Conservation (phyloP, 805 yeast genomes). For the Candida insectalens region DNA sequence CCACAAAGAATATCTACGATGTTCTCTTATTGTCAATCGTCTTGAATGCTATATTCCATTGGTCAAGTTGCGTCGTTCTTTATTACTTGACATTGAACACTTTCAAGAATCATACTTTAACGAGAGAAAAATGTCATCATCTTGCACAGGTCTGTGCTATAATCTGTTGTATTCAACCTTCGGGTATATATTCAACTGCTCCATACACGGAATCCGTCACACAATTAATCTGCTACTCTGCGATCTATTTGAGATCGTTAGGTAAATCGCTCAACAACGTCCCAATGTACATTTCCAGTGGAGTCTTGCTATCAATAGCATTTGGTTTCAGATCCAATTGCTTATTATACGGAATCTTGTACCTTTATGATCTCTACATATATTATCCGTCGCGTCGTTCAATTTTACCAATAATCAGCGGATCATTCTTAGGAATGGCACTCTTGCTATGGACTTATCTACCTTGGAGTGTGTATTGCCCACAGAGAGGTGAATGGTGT, state of each 20-base stretch:
- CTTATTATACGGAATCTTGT: conserved; percentile 60
- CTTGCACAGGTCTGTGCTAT: conserved; percentile 15
- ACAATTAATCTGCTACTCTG: conserved; percentile 48
- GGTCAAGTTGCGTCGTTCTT: conserved; percentile 35
- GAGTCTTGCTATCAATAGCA: conserved; percentile 43
- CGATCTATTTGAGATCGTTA: conserved; percentile 40
- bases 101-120: conserved; percentile 4
- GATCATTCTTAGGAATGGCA: conserved; percentile 39
- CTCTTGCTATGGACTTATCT: conserved; percentile 37
- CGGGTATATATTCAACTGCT: conserved; percentile 66
- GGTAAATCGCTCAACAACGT: conserved; percentile 8
- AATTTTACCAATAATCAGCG: conserved; percentile 38
- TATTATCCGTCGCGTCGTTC: conserved; percentile 2
- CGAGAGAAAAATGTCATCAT: background rate
- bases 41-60: conserved; percentile 45
- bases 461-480: conserved; percentile 58
- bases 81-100: conserved; percentile 34
- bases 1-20: conserved; percentile 26
- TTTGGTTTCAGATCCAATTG: conserved; percentile 70
- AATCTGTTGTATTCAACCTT: conserved; percentile 57
- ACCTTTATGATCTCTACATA: conserved; percentile 42
- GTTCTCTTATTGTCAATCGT: conserved; percentile 38
- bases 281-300: conserved; percentile 33
- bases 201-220: conserved; percentile 73
- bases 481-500: conserved; percentile 77